These are phyloP conservation scores for Backusella parvicylindrica DNA, from an alignment of 192 early-diverging fungal genomes.

Conservation along the genomic window DNA sequence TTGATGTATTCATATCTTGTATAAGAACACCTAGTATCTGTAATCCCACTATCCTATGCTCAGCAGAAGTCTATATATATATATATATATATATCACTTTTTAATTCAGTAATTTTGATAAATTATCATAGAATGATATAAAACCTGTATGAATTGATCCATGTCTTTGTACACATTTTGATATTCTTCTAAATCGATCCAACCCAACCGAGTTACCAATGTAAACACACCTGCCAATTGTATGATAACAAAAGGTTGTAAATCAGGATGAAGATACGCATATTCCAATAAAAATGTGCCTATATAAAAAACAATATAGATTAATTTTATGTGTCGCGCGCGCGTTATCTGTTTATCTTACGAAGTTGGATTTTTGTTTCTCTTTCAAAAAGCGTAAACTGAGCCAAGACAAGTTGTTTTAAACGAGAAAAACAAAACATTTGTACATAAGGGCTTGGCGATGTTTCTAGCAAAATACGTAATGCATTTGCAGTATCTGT, in stretches of 20 bases:
- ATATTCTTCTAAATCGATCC: conserved; percentile 74
- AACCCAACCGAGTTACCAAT: conserved; percentile 66
- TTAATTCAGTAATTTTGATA: background rate
- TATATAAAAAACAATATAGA: conserved; percentile 9
- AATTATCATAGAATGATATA: background rate
- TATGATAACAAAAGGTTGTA: conserved; percentile 54
- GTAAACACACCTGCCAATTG: conserved; percentile 59
- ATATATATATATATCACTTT: background rate
- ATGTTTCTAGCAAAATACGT: conserved; percentile 54
- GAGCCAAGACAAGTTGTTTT: conserved; percentile 51
- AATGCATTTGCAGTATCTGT: conserved; percentile 53
- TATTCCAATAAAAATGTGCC: conserved; percentile 63
- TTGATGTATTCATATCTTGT: conserved; percentile 66
- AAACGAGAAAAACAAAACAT: conserved; percentile 58
- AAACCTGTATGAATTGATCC: conserved; percentile 53
- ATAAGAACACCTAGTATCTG: conserved; percentile 65
- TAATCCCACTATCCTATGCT: conserved; percentile 60
- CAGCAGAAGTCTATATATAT: conserved; percentile 39
- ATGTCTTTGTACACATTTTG: conserved; percentile 49
- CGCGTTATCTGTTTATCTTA: conserved; percentile 1
- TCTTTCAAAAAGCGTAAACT: conserved; percentile 24
- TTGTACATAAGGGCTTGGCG: conserved; percentile 60
- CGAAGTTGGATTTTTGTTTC: conserved; percentile 29
- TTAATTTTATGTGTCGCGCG: too few species aligned
- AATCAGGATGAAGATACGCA: conserved; percentile 51